Evolutionary conservation across 2,329 filamentous ascomycete species (phyloP).

Genomic region (Fusarium sp.): DNA sequence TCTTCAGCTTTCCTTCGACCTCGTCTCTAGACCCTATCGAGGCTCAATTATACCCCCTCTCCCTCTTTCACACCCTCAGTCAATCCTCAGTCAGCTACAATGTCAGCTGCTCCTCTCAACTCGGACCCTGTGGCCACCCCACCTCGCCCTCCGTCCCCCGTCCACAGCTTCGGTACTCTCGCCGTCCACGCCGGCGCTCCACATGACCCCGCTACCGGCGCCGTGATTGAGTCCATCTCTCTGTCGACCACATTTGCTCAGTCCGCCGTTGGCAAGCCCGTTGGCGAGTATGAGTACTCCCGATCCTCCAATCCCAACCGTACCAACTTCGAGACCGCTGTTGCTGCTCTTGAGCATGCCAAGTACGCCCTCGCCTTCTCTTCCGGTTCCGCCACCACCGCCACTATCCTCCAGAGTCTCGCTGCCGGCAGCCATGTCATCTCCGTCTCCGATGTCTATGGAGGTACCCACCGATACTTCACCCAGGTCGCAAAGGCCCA

Average conservation of each 20-base stretch:
- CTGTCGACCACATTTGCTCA: constrained; percentile 98
- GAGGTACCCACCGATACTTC: constrained; percentile 98
- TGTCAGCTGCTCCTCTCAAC: constrained; percentile 41
- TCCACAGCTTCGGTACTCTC: constrained; percentile 87
- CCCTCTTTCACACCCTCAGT: neutral
- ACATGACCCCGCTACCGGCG: constrained; percentile 90
- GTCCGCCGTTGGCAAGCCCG: constrained; percentile 82
- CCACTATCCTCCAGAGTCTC: constrained; percentile 90
- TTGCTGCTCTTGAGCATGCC: constrained; percentile 92
- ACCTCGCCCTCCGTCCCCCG: constrained; percentile 74
- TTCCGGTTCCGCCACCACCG: constrained; percentile 93
- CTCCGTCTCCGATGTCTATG: constrained; percentile 97
- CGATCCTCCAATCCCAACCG: constrained; percentile 95
- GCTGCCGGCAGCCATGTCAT: constrained; percentile 92
- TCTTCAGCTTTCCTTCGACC: neutral
- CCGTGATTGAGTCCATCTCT: constrained; percentile 95
- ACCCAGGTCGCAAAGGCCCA: constrained; percentile 96
- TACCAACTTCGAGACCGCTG: constrained; percentile 89
- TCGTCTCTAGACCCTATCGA: neutral
- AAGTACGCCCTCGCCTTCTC: constrained; percentile 93
- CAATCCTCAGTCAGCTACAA: constrained; percentile 15
- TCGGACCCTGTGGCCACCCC: constrained; percentile 74
- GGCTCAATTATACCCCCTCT: neutral
- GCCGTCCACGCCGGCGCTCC: constrained; percentile 94
- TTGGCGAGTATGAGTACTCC: constrained; percentile 93